Evolutionary conservation across 768 basidiomycete genomes (phyloP), one percentile per base, ranked within the genome.

Genomic region (Hysterangium stoloniferum): DNA sequence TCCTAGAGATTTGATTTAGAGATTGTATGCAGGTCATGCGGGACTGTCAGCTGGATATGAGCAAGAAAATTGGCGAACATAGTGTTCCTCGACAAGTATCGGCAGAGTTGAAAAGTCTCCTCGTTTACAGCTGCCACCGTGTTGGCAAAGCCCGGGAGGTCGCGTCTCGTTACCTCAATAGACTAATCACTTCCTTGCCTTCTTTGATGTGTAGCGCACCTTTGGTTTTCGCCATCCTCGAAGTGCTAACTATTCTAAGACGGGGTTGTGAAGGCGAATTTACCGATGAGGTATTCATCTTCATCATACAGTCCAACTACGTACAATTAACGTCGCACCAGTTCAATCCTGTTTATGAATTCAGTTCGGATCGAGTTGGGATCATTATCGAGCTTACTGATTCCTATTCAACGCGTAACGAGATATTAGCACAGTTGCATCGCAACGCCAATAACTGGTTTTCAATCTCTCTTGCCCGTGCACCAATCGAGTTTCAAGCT

Each of bases 201-300:
- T 92, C 93, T 12, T 71, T 99, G 44, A 86, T 96, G 79, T 98
- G 95, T 66, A 86, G 94, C 59, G 78, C 84, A 3, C 74, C 82
- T 8, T 75, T 98, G 11, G 86, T 98, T 5, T 92, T 85, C 57
- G 80, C 88, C 33, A 85, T 97, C 42, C 72, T 98, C 33, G 95
- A 99, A 60, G 84, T 90, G 38, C 73, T 99, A 53, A 97, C 96
- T 0, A 72, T 97, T 7, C 69, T 98, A 55, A 80, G 92, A 53
- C 77, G 82, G 42, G 82, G 91, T 0, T 91, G 89, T 60, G 90
- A 97, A 65, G 86, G 91, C 54, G 91, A 96, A 68, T 91, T 81
- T 58, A 69, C 78, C 3, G 91, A 97, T 66, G 95, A 98, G 79
- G 93, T 89, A 56, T 27, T 19, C 47, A 71, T 56, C 5, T 52